Evolutionary conservation across 2,329 filamentous ascomycete species (phyloP), one percentile per base, ranked within the genome.

Genomic region (Didymella sp.): DNA sequence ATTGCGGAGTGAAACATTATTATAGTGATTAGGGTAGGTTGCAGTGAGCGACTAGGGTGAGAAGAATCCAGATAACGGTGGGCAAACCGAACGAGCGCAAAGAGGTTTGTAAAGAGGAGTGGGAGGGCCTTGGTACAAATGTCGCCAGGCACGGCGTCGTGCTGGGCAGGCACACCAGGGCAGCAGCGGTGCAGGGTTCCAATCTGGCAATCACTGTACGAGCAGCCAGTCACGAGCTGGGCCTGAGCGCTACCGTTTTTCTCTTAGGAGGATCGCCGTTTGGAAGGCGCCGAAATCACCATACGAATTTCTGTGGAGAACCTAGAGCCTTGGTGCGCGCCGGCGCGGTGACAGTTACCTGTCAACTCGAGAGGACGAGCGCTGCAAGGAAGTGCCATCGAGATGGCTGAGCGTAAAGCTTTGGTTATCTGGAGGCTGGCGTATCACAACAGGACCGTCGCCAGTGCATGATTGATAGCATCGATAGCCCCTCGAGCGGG

Each of bases 31-130:
- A 58, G 56, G 37, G 49, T 48, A 37, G 44, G 60, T 38, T 59
- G 58, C 49, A 59, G 57, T 44, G 69, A 69, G 60, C 52, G 69
- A 65, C 56, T 62, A 63, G 56, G 63, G 56, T 59, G 55, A 60
- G 55, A 53, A 46, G 15, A 31, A 58, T 21, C 35, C 41, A 49
- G 42, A 38, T 19, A 19, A 51, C 42, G 54, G 47, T 54, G 41
- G 47, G 46, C 28, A 61, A 64, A 58, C 53, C 60, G 57, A 62
- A 61, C 35, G 56, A 64, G 61, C 47, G 47, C 43, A 58, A 52
- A 56, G 42, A 40, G 56, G 56, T 37, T 50, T 52, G 46, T 58
- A 38, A 53, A 57, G 54, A 53, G 45, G 50, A 54, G 55, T 52
- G 48, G 46, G 43, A 60, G 49, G 31, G 33, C 30, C 21, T 33